Percentiles rank a stretch among this genome's conserved stretches.
These are phyloP conservation scores for Euphorbia celastroides DNA, from an alignment of 441 rosid genomes.

Conservation along the genomic window DNA sequence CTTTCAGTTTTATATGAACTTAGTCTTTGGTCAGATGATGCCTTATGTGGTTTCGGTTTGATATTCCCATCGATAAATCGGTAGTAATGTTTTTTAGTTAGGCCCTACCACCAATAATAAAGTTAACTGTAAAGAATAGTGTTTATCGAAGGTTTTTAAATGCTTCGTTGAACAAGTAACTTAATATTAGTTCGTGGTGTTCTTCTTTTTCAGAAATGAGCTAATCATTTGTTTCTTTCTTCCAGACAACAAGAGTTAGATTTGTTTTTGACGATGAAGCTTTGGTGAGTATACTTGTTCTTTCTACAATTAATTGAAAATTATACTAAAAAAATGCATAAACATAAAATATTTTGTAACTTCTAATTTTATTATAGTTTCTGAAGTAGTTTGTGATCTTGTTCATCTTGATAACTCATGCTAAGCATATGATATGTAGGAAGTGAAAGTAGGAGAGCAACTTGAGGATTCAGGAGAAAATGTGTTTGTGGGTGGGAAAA, in stretches of 20 bases:
- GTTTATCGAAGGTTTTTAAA: background rate
- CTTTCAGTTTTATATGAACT: no score
- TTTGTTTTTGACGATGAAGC: slow-evolving; percentile 68
- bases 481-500: slow-evolving; percentile 70
- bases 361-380: no score
- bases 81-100: no score
- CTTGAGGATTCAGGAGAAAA: slow-evolving; percentile 69
- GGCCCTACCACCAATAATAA: no score
- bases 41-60: background rate
- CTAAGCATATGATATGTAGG: slow-evolving; percentile 40
- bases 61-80: background rate
- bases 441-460: slow-evolving; percentile 61
- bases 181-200: background rate
- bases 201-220: slow-evolving; percentile 2
- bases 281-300: slow-evolving; percentile 42
- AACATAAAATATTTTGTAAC: no score
- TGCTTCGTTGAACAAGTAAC: background rate
- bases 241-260: slow-evolving; percentile 67
- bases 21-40: no score
- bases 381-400: no score
- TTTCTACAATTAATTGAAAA: no score
- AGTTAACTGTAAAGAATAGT: no score
- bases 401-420: background rate
- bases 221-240: slow-evolving; percentile 24
- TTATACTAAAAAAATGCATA: no score